Conservation (phyloP, 768 basidiomycete species). For the Auriscalpium microsporum region DNA sequence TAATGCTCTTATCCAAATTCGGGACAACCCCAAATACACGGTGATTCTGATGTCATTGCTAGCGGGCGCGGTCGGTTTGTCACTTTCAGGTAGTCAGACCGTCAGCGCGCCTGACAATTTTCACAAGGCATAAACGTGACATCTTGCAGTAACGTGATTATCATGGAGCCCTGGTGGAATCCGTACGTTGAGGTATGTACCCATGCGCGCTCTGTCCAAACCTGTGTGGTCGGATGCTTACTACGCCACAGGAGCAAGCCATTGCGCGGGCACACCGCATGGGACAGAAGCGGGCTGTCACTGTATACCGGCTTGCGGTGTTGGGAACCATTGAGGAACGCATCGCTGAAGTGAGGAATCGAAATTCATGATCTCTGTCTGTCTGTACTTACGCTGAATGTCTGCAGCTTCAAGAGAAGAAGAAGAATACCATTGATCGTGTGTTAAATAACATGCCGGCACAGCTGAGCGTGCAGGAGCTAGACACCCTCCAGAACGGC, state of each 20-base stretch:
- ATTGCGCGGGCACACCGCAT: conserved; percentile 27
- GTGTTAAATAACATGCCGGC: not conserved
- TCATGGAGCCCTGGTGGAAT: conserved; percentile 15
- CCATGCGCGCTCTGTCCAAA: not conserved
- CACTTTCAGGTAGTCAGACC: not conserved
- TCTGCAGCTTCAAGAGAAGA: not conserved
- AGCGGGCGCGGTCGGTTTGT: conserved; percentile 3
- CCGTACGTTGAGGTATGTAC: conserved; percentile 10
- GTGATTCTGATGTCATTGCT: conserved; percentile 8
- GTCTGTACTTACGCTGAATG: not conserved
- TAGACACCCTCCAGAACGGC: not conserved
- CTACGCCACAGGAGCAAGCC: conserved; percentile 14
- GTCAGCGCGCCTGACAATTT: not conserved
- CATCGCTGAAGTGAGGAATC: not conserved
- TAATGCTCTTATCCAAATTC: not conserved
- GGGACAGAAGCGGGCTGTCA: conserved; percentile 22
- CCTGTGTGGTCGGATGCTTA: not conserved
- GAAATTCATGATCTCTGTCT: not conserved
- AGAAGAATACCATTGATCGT: not conserved
- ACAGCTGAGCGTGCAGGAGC: not conserved
- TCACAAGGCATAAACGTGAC: conserved; percentile 9
- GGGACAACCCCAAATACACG: not conserved
- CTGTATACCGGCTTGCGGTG: conserved; percentile 13
- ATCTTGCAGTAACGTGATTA: conserved; percentile 9
- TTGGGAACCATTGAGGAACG: conserved; percentile 6